These are phyloP conservation scores for Pythium monospermum DNA, from an alignment of 352 stramenopile genomes.

Conservation along the genomic window DNA sequence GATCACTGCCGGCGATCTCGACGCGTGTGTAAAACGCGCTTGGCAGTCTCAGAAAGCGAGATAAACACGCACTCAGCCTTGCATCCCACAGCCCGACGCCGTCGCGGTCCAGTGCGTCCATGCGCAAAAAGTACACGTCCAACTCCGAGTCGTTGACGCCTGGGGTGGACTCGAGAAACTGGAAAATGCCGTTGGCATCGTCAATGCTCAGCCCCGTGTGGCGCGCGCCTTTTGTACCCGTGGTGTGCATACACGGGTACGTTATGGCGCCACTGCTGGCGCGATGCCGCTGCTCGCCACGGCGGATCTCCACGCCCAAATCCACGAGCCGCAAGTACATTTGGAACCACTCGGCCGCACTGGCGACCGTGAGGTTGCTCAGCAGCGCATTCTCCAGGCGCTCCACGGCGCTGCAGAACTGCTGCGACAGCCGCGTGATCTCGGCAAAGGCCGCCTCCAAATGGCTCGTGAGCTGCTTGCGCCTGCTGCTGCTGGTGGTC, in stretches of 20 bases:
- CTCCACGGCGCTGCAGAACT: conserved; percentile 38
- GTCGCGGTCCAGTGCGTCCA: conserved; percentile 61
- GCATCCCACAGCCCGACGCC: conserved; percentile 50
- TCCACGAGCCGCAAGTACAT: conserved; percentile 72
- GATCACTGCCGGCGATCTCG: conserved; percentile 53
- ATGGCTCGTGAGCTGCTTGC: conserved; percentile 38
- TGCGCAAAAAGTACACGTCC: conserved; percentile 44
- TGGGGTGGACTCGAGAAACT: conserved; percentile 32
- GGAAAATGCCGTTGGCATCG: conserved; percentile 60
- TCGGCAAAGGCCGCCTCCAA: conserved; percentile 41
- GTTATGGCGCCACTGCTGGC: conserved; percentile 20
- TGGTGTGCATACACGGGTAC: conserved; percentile 57
- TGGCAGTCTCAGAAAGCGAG: conserved; percentile 25
- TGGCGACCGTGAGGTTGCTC: conserved; percentile 33
- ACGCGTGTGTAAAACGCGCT: conserved; percentile 46
- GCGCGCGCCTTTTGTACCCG: conserved; percentile 50
- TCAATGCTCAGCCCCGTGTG: conserved; percentile 71
- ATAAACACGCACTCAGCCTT: conserved; percentile 36
- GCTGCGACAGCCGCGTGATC: conserved; percentile 36
- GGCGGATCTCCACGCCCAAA: conserved; percentile 60
- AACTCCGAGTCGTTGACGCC: conserved; percentile 35
- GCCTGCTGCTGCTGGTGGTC: not conserved
- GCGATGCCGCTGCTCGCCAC: conserved; percentile 62
- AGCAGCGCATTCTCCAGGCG: conserved; percentile 32
- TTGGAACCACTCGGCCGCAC: conserved; percentile 51